Evolutionary conservation across 2,329 filamentous ascomycete genomes (phyloP).

Genomic region (Monilinia vaccinii-corymbosi): DNA sequence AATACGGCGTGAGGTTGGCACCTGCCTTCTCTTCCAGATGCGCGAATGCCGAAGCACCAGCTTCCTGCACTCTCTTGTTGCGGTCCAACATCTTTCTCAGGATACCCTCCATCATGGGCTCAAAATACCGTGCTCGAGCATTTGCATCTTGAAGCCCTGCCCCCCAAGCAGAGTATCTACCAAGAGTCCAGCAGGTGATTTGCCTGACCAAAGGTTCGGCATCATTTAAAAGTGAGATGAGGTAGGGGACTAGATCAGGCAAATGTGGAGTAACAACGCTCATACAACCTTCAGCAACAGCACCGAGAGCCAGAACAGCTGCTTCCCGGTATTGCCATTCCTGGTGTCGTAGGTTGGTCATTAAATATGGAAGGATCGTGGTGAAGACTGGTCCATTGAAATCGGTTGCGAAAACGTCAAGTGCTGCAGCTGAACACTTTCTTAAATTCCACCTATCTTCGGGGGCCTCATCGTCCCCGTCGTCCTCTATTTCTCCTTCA

Average conservation of each 20-base stretch:
- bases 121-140: constrained; percentile 71
- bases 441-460: constrained; percentile 92
- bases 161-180: constrained; percentile 89
- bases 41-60: constrained; percentile 89
- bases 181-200: constrained; percentile 96
- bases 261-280: constrained; percentile 82
- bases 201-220: constrained; percentile 83
- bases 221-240: constrained; percentile 79
- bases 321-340: constrained; percentile 93
- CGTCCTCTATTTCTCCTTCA: constrained; percentile 78
- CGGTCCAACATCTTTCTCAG: constrained; percentile 88
- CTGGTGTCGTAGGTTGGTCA: constrained; percentile 74
- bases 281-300: constrained; percentile 92
- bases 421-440: constrained; percentile 91
- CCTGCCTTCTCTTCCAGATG: constrained; percentile 92
- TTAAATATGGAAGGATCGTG: constrained; percentile 85
- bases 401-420: constrained; percentile 88
- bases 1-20: constrained; percentile 72
- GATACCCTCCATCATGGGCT: constrained; percentile 95
- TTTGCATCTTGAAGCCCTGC: constrained; percentile 59
- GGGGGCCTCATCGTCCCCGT: constrained; percentile 70
- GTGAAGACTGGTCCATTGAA: constrained; percentile 85
- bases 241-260: constrained; percentile 80
- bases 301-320: constrained; percentile 85
- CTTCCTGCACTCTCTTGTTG: constrained; percentile 97